phyloP scores from a whole-genome alignment of 305 asterid genomes.

The Fraxinus albicans region DNA sequence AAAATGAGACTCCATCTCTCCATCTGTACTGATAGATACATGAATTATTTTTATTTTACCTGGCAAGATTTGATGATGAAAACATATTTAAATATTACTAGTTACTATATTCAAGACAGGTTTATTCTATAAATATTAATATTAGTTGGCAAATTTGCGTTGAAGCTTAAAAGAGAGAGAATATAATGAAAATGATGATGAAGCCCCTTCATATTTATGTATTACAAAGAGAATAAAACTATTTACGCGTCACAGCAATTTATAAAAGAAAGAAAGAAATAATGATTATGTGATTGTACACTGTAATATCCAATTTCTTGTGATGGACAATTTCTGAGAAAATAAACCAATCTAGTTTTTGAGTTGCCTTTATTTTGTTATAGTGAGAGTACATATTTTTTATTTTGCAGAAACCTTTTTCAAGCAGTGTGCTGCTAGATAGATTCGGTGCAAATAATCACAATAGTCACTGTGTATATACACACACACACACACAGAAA shows the following conservation, averaged over 20 bases:
- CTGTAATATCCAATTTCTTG: neutral
- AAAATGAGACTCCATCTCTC: neutral
- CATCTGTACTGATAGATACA: neutral
- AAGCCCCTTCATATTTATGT: neutral
- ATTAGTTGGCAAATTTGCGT: neutral
- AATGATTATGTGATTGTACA: neutral
- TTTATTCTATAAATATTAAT: neutral
- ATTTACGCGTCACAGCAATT: neutral
- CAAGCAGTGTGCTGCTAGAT: neutral
- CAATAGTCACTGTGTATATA: neutral
- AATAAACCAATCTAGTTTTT: neutral
- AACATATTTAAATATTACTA: neutral
- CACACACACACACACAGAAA: neutral
- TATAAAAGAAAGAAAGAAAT: neutral
- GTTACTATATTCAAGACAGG: neutral
- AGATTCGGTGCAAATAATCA: neutral
- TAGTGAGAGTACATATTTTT: neutral
- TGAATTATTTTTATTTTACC: neutral
- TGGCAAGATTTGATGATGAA: neutral
- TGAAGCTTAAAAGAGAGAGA: neutral
- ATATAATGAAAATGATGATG: neutral
- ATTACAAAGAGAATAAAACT: neutral
- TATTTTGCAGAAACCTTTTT: neutral
- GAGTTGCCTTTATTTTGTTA: neutral
- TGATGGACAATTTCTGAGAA: neutral